phyloP scores from a whole-genome alignment of 352 stramenopile species.

The Globisporangium uncinulatum region DNA sequence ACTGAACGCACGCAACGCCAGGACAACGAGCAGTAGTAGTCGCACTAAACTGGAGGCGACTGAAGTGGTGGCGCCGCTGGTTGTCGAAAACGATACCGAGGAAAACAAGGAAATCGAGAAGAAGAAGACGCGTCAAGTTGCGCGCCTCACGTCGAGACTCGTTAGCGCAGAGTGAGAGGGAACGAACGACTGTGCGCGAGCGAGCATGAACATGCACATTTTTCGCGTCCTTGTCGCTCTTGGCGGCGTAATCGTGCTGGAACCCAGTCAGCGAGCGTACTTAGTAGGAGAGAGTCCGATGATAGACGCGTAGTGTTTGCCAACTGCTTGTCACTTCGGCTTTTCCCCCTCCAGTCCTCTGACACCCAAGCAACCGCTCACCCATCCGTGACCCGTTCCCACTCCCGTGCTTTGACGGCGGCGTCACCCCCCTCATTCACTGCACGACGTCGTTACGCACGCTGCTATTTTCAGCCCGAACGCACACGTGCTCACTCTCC shows the following conservation, averaged over 20 bases:
- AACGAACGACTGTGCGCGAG: too few species aligned
- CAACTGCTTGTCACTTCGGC: background rate
- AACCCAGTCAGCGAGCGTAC: too few species aligned
- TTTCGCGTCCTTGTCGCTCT: too few species aligned
- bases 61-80: background rate
- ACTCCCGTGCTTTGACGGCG: too few species aligned
- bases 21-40: background rate
- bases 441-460: too few species aligned
- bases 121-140: background rate
- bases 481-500: background rate
- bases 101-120: background rate
- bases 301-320: too few species aligned
- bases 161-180: too few species aligned
- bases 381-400: background rate
- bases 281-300: too few species aligned
- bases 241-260: too few species aligned
- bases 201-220: too few species aligned
- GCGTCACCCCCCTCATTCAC: too few species aligned
- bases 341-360: background rate
- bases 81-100: background rate
- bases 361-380: background rate
- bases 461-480: background rate
- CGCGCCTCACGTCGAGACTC: background rate
- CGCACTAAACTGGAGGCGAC: background rate
- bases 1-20: conserved; percentile 9